Base-by-base conservation (phyloP, 108 stramenopile genomes). In the Cyclotella sp. region DNA sequence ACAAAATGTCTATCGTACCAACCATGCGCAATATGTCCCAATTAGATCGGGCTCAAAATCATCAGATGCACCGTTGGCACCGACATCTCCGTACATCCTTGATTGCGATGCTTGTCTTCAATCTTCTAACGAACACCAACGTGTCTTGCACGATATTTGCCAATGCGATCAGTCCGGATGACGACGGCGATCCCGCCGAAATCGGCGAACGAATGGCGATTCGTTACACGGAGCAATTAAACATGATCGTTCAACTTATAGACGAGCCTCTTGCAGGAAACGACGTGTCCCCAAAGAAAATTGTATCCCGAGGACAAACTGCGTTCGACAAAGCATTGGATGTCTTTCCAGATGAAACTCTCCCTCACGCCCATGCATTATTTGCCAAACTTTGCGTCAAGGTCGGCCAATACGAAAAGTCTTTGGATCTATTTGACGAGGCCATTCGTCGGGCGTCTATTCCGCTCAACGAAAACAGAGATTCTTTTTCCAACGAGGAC, bases 371-470 rank as follows among this genome's bases (percentile, higher is more conserved):
- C 5, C 73, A 64, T 57, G 63, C 73, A 24, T 29, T 74, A 21
- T 74, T 74, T 54, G 73, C 73, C 1, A 64, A 65, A 28, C 27
- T 74, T 15, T 74, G 73, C 42, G 52, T 57, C 30, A 64, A 65
- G 42, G 34, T 65, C 18, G 63, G 60, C 8, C 9, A 42, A 12
- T 74, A 65, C 53, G 73, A 74, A 43, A 51, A 65, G 42, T 42
- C 73, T 0, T 27, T 53, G 24, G 49, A 57, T 7, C 46, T 74
- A 42, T 74, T 74, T 55, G 73, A 74, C 26, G 73, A 74, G 27
- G 63, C 73, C 10, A 65, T 74, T 40, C 49, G 73, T 22, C 73
- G 73, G 39, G 63, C 63, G 21, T 63, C 62, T 30, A 49, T 64
- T 43, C 41, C 73, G 30, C 63, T 65, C n/a, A 46, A 60, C 11